Percentiles rank a stretch among this genome's conserved stretches.
phyloP scores from a whole-genome alignment of 1,284 basidiomycete species.

The Pseudozyma thailandica region DNA sequence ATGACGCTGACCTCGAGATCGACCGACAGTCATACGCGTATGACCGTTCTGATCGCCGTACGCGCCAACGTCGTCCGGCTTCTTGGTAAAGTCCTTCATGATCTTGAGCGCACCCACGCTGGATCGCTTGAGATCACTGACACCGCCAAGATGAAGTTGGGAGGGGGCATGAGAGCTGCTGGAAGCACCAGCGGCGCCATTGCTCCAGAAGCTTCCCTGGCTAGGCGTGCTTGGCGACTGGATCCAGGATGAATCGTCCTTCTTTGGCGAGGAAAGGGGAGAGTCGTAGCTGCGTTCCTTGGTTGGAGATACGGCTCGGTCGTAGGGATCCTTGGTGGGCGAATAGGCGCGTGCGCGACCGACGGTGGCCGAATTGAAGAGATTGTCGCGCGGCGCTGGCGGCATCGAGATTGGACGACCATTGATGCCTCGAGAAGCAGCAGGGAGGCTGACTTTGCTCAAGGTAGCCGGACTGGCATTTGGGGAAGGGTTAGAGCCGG shows the following conservation, averaged over 20 bases:
- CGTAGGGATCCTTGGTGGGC: constrained; percentile 43
- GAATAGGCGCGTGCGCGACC: constrained; percentile 37
- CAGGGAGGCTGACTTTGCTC: constrained; percentile 38
- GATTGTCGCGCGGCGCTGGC: constrained; percentile 50
- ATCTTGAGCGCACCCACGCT: constrained; percentile 62
- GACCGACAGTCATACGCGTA: constrained; percentile 58
- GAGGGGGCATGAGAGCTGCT: constrained; percentile 29
- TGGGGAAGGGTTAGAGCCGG: constrained; percentile 27
- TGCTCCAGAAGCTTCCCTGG: constrained; percentile 59
- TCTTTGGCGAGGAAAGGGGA: constrained; percentile 45
- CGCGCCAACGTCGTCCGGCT: constrained; percentile 33
- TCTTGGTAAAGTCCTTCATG: constrained; percentile 60
- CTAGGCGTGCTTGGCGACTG: constrained; percentile 40
- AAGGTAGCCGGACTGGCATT: constrained; percentile 36
- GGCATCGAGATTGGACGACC: constrained; percentile 58
- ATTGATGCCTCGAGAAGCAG: constrained; percentile 30
- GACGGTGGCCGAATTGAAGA: constrained; percentile 42
- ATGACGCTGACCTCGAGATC: constrained; percentile 37
- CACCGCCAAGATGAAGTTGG: constrained; percentile 59
- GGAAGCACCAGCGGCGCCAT: constrained; percentile 14
- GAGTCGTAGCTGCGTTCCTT: constrained; percentile 45
- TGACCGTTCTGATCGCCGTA: constrained; percentile 32
- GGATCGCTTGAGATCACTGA: constrained; percentile 59
- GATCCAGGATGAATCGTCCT: constrained; percentile 58
- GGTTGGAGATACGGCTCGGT: constrained; percentile 35